Evolutionary conservation across 2,329 filamentous ascomycete genomes (phyloP), one percentile per base, ranked within the genome.

Genomic region (Taxawa tesnikishii): DNA sequence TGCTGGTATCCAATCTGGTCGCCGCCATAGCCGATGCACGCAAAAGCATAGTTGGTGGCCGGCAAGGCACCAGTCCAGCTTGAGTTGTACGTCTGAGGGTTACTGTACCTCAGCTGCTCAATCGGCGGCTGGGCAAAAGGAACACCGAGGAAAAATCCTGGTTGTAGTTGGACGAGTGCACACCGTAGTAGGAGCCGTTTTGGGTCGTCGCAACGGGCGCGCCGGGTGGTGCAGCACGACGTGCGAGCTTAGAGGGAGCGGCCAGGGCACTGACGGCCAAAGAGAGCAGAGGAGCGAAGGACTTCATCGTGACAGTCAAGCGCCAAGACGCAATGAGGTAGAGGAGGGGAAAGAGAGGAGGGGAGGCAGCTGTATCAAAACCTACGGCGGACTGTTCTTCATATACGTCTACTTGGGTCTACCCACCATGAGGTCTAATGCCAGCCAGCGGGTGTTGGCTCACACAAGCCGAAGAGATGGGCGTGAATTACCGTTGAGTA

Each of bases 111-210:
- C 2, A 47, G 33, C 15, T 44, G 30, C 11, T 36, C 44, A 7
- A 43, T 27, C 0, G 46, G 46, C 15, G 46, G 46, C 21, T 44
- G 39, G 10, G 45, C 45, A 30, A 42, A 49, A 5, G 43, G 44
- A 4, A 48, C 45, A 3, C 59, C 59, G 6, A 63, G 49, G 42
- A 60, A 62, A 29, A 41, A 30, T 62, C 58, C 39, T 61, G 57
- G 24, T 54, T 41, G 32, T 56, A 57, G 19, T 53, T 46, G n/a
- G 40, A 31, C 8, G 50, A 53, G 38, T 62, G 45, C 2, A 55
- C 30, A n/a, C 61, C 61, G 28, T 45, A 39, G 32, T 58, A 53
- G 0, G 60, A 56, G 15, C 62, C 62, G 38, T 65, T 65, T 43
- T 58, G 57, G 31, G 60, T 37, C 2, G 39, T 45, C 11, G 48